These are phyloP conservation scores for Pestalotiopsis sp. DNA, from an alignment of 2,329 filamentous ascomycete genomes.

Conservation along the genomic window DNA sequence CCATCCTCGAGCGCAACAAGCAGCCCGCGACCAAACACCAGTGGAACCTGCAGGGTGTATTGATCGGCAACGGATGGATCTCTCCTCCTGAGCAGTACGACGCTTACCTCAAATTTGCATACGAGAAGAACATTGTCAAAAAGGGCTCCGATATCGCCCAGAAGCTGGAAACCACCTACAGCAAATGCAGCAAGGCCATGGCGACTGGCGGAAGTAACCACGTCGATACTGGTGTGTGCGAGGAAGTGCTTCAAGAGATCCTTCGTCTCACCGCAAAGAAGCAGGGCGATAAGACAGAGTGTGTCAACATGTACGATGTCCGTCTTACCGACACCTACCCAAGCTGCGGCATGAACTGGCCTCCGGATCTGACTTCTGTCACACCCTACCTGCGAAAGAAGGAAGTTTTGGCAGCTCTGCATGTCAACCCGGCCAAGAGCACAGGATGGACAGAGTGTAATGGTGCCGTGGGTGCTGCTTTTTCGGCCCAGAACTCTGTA, in stretches of 20 bases:
- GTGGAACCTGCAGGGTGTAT: slow-evolving; percentile 82
- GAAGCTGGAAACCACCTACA: slow-evolving; percentile 69
- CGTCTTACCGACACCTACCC: slow-evolving; percentile 79
- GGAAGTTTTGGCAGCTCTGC: slow-evolving; percentile 80
- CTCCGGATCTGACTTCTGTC: slow-evolving; percentile 77
- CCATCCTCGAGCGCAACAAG: slow-evolving; percentile 86
- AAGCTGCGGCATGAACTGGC: slow-evolving; percentile 97
- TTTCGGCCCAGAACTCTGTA: slow-evolving; percentile 70
- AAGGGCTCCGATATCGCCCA: slow-evolving; percentile 66
- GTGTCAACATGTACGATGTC: slow-evolving; percentile 97
- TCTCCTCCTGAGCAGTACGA: slow-evolving; percentile 88
- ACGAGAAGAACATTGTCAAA: slow-evolving; percentile 73
- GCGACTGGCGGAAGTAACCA: slow-evolving; percentile 53
- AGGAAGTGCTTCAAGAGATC: slow-evolving; percentile 74
- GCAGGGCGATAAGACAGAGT: slow-evolving; percentile 57
- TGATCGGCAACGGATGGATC: slow-evolving; percentile 99
- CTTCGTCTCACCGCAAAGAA: slow-evolving; percentile 64
- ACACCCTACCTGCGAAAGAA: slow-evolving; percentile 81
- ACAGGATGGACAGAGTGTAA: slow-evolving; percentile 93
- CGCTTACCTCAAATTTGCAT: slow-evolving; percentile 80
- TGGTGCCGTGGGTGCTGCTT: slow-evolving; percentile 73
- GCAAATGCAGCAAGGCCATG: slow-evolving; percentile 67
- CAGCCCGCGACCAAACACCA: slow-evolving; percentile 45
- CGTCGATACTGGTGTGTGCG: slow-evolving; percentile 74
- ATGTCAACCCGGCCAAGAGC: slow-evolving; percentile 79